A percentile compares a stretch with the other conserved stretches of the same genome.
Conservation (phyloP, 2,329 filamentous ascomycete genomes). For the Coleophoma cylindrospora region DNA sequence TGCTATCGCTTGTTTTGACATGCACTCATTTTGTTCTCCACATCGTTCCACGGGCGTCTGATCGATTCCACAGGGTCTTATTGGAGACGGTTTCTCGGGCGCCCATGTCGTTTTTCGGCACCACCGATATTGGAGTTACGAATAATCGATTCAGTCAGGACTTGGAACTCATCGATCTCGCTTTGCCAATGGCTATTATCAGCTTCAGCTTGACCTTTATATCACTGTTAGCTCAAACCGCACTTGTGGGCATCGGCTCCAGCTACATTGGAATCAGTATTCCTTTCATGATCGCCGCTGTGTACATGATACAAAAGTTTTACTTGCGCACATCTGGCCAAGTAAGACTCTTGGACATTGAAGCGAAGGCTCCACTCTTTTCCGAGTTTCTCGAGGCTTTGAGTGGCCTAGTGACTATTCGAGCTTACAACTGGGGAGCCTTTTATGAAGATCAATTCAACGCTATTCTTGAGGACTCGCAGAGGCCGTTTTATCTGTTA, state of each 20-base stretch:
- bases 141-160: conserved; percentile 43
- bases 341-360: conserved; percentile 40
- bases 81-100: conserved; percentile 35
- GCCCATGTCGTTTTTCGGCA: conserved; percentile 36
- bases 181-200: conserved; percentile 8
- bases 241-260: conserved; percentile 8
- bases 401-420: conserved; percentile 35
- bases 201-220: conserved; percentile 12
- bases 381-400: conserved; percentile 38
- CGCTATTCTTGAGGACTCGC: conserved; percentile 45
- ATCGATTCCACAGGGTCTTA: conserved; percentile 48
- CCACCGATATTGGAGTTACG: conserved; percentile 35
- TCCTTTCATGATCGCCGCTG: conserved; percentile 32
- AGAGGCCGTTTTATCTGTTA: conserved; percentile 52
- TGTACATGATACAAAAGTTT: conserved; percentile 38
- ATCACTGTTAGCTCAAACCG: conserved; percentile 15
- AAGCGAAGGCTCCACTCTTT: conserved; percentile 35
- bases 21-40: conserved; percentile 1
- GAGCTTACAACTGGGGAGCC: conserved; percentile 38
- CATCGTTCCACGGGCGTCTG: conserved; percentile 29
- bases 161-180: conserved; percentile 21
- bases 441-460: conserved; percentile 28
- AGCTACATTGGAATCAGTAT: conserved; percentile 34
- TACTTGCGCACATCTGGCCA: conserved; percentile 43
- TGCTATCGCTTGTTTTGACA: background rate